These are phyloP conservation scores for Penicillium fuscoglaucum DNA, from an alignment of 2,329 filamentous ascomycete genomes.

Conservation along the genomic window DNA sequence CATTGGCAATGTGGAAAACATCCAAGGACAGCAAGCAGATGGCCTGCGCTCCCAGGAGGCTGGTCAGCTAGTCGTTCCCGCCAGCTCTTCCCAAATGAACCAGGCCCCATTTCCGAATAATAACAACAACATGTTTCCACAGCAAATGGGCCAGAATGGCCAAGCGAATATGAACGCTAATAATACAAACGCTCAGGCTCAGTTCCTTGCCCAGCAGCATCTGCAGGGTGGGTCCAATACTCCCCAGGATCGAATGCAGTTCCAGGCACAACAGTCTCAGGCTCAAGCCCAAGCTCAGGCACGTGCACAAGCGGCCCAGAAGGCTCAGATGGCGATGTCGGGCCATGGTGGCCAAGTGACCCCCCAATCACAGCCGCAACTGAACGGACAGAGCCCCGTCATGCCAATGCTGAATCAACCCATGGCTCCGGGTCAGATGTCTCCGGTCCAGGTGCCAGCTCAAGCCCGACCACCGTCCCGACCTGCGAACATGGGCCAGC, in stretches of 20 bases:
- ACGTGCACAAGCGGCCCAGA: slow-evolving; percentile 46
- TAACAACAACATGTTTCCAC: slow-evolving; percentile 44
- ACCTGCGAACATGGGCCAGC: slow-evolving; percentile 36
- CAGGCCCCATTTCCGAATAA: slow-evolving; percentile 39
- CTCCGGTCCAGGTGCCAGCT: slow-evolving; percentile 36
- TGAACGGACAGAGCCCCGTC: slow-evolving; percentile 43
- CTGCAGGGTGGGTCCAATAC: slow-evolving; percentile 45
- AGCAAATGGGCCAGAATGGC: slow-evolving; percentile 44
- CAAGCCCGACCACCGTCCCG: slow-evolving; percentile 39
- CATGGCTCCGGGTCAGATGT: slow-evolving; percentile 42
- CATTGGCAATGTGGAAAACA: slow-evolving; percentile 53
- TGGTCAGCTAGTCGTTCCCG: slow-evolving; percentile 64
- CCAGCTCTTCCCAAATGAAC: slow-evolving; percentile 57
- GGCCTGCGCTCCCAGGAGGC: slow-evolving; percentile 62
- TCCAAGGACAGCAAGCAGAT: slow-evolving; percentile 62
- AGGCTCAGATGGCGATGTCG: slow-evolving; percentile 49
- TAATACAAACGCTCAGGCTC: slow-evolving; percentile 40
- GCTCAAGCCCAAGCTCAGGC: slow-evolving; percentile 40
- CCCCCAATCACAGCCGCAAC: slow-evolving; percentile 39
- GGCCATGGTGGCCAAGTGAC: slow-evolving; percentile 48
- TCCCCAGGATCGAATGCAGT: slow-evolving; percentile 45
- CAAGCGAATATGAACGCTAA: slow-evolving; percentile 40
- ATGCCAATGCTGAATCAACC: slow-evolving; percentile 49
- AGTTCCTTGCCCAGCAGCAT: slow-evolving; percentile 40
- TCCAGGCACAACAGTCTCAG: slow-evolving; percentile 36